phyloP scores from a whole-genome alignment of 2,329 filamentous ascomycete species.

The Aspergillus novoparasiticus region DNA sequence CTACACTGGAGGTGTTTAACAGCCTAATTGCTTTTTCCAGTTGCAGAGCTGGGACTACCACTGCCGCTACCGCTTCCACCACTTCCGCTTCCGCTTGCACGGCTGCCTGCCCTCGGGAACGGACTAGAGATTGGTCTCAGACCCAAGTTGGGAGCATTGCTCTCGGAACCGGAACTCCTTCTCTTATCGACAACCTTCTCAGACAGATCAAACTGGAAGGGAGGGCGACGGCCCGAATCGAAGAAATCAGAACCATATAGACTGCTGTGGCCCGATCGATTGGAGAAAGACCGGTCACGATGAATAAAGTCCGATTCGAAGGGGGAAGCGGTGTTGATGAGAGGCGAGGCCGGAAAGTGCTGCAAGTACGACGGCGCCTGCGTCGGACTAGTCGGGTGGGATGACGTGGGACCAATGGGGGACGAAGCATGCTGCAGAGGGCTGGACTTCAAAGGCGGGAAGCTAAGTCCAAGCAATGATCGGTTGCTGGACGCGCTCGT shows the following conservation, averaged over 20 bases:
- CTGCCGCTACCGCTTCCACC: slow-evolving; percentile 45
- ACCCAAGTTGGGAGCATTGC: slow-evolving; percentile 39
- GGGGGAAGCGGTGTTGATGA: slow-evolving; percentile 33
- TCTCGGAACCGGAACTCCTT: slow-evolving; percentile 34
- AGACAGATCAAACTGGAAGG: slow-evolving; percentile 34
- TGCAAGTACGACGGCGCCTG: slow-evolving; percentile 34
- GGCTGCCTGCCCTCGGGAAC: slow-evolving; percentile 47
- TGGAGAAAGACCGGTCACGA: slow-evolving; percentile 46
- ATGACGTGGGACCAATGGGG: slow-evolving; percentile 33
- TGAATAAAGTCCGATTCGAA: slow-evolving; percentile 35
- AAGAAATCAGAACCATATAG: slow-evolving; percentile 38
- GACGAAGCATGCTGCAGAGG: slow-evolving; percentile 39
- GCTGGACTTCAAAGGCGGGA: slow-evolving; percentile 38
- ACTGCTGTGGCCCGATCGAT: slow-evolving; percentile 43
- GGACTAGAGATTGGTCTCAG: slow-evolving; percentile 40
- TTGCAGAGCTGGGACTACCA: slow-evolving; percentile 43
- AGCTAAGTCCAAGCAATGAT: slow-evolving; percentile 39
- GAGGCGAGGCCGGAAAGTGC: slow-evolving; percentile 37
- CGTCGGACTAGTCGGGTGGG: slow-evolving; percentile 37
- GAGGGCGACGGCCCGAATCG: slow-evolving; percentile 32
- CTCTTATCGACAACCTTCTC: slow-evolving; percentile 35
- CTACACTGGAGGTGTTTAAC: background rate
- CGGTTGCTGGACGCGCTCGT: slow-evolving; percentile 33
- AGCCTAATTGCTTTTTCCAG: slow-evolving; percentile 33
- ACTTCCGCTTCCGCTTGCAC: slow-evolving; percentile 52